Evolutionary conservation across 2,329 filamentous ascomycete species (phyloP).

Genomic region (Aspergillus felis): DNA sequence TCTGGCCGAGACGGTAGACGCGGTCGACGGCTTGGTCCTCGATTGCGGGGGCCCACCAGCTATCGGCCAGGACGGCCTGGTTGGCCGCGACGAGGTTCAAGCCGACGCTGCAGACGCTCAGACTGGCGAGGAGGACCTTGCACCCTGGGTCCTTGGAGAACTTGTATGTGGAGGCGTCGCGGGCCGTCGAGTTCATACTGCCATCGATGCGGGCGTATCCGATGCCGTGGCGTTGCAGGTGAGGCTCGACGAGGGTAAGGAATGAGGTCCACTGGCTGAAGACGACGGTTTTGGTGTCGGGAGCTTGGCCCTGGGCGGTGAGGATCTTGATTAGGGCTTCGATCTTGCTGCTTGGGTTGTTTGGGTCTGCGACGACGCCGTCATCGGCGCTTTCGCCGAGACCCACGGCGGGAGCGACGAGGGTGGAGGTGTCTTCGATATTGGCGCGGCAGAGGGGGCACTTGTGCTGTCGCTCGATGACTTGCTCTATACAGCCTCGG

Average conservation of each 20-base stretch:
- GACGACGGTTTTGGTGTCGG: slow-evolving; percentile 70
- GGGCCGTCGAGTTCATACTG: slow-evolving; percentile 64
- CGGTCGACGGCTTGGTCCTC: slow-evolving; percentile 89
- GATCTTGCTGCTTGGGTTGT: slow-evolving; percentile 75
- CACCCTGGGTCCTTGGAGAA: slow-evolving; percentile 65
- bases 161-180: slow-evolving; percentile 67
- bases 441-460: slow-evolving; percentile 80
- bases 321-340: slow-evolving; percentile 74
- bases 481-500: slow-evolving; percentile 65
- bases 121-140: slow-evolving; percentile 74
- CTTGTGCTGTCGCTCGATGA: slow-evolving; percentile 70
- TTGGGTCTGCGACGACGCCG: slow-evolving; percentile 54
- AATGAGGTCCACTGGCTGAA: slow-evolving; percentile 81
- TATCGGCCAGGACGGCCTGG: slow-evolving; percentile 77
- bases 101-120: slow-evolving; percentile 79
- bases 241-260: slow-evolving; percentile 68
- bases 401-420: slow-evolving; percentile 65
- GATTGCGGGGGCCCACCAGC: slow-evolving; percentile 90
- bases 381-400: slow-evolving; percentile 47
- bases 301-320: slow-evolving; percentile 61
- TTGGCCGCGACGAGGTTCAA: slow-evolving; percentile 83
- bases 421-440: slow-evolving; percentile 56
- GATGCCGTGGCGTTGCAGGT: slow-evolving; percentile 59
- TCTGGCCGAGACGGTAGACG: slow-evolving; percentile 82
- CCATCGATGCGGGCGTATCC: slow-evolving; percentile 74